These are phyloP conservation scores for Helicosporidium sp. DNA, from an alignment of 139 green algal species.

Conservation along the genomic window DNA sequence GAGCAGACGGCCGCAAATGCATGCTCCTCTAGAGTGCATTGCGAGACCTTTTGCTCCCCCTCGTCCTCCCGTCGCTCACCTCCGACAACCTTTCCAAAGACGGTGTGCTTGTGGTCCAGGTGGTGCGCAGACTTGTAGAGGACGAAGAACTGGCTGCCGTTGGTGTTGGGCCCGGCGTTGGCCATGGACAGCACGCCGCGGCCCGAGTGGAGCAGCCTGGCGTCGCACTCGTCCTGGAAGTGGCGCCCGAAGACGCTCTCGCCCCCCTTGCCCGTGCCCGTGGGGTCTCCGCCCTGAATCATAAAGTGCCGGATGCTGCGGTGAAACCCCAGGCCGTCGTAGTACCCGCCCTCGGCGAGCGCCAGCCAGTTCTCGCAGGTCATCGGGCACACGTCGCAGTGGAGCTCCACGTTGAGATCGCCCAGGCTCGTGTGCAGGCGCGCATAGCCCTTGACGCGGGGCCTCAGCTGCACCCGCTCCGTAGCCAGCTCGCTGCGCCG, in stretches of 20 bases:
- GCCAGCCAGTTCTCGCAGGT: conserved; percentile 94
- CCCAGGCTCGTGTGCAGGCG: conserved; percentile 52
- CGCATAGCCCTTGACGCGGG: conserved; percentile 68
- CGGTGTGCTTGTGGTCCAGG: conserved; percentile 85
- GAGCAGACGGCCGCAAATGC: no score
- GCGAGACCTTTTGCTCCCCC: background rate
- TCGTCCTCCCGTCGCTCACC: conserved; percentile 15
- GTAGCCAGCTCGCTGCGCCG: conserved; percentile 30
- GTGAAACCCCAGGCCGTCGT: conserved; percentile 72
- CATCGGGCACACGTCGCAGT: conserved; percentile 61
- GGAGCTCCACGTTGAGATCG: conserved; percentile 83
- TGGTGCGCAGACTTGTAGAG: conserved; percentile 68
- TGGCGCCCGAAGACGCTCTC: conserved; percentile 63
- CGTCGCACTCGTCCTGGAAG: conserved; percentile 43
- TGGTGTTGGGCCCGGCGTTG: conserved; percentile 62
- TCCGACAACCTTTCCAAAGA: conserved; percentile 68
- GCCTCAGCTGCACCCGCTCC: conserved; percentile 43
- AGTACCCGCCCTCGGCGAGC: conserved; percentile 73
- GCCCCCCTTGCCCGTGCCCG: conserved; percentile 77
- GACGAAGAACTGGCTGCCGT: conserved; percentile 66
- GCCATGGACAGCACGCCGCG: conserved; percentile 86
- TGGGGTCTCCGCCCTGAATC: conserved; percentile 89
- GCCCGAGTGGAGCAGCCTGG: conserved; percentile 37
- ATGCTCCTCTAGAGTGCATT: no score
- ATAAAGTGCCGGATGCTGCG: conserved; percentile 89